These are phyloP conservation scores for Hydnomerulius pinastri DNA, from an alignment of 768 basidiomycete genomes.

Conservation along the genomic window DNA sequence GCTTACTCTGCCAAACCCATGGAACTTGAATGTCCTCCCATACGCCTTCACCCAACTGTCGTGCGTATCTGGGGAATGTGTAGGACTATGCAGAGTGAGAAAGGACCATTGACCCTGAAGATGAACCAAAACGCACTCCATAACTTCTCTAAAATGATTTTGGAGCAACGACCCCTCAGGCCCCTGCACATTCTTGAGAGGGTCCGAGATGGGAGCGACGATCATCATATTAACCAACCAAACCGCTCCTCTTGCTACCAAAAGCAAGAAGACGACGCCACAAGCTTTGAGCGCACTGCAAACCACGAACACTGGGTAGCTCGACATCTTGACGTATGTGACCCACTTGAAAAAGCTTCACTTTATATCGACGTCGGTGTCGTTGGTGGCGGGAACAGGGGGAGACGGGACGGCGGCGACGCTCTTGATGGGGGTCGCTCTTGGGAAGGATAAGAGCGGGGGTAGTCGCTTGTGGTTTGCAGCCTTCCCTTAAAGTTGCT, in stretches of 20 bases:
- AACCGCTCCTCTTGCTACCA: constrained; percentile 36
- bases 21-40: constrained; percentile 55
- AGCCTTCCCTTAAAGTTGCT: background rate
- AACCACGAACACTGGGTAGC: background rate
- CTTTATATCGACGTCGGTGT: background rate
- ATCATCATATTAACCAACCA: constrained; percentile 48
- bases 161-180: constrained; percentile 43
- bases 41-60: constrained; percentile 44
- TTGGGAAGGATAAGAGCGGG: background rate
- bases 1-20: constrained; percentile 53
- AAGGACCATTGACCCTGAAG: background rate
- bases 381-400: background rate
- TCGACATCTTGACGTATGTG: background rate
- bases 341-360: background rate
- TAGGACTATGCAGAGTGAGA: constrained; percentile 39
- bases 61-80: constrained; percentile 40
- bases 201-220: constrained; percentile 48
- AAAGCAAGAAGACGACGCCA: constrained; percentile 29
- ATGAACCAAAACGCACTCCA: constrained; percentile 41
- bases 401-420: background rate
- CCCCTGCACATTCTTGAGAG: constrained; percentile 49
- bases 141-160: constrained; percentile 46
- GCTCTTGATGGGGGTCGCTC: background rate
- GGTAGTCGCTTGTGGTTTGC: background rate
- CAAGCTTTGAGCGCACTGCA: constrained; percentile 26